phyloP scores from a whole-genome alignment of 1,284 basidiomycete species.

The Cryptococcus wingfieldii region DNA sequence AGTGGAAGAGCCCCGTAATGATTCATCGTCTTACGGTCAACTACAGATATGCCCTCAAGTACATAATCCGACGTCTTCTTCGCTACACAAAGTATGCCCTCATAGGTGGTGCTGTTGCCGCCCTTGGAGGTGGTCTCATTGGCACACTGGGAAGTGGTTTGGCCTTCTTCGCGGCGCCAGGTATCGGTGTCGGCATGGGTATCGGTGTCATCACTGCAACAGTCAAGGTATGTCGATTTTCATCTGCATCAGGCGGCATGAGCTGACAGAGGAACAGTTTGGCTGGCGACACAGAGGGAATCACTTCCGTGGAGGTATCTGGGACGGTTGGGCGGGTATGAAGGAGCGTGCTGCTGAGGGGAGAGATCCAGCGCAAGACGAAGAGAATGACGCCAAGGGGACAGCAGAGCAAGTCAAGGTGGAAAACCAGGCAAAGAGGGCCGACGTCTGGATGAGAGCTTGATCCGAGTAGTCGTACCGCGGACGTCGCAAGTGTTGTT shows the following conservation, averaged over 20 bases:
- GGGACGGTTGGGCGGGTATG: conserved; percentile 29
- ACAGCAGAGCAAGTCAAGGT: conserved; percentile 12
- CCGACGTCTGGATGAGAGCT: conserved; percentile 29
- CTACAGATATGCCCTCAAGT: conserved; percentile 44
- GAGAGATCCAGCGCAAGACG: conserved; percentile 35
- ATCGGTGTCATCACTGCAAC: conserved; percentile 40
- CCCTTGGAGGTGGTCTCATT: conserved; percentile 38
- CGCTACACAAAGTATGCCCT: conserved; percentile 49
- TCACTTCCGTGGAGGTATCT: conserved; percentile 34
- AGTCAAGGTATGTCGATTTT: conserved; percentile 32
- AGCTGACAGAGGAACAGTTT: conserved; percentile 23
- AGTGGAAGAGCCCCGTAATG: neutral
- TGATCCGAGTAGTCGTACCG: neutral
- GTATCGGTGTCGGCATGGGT: conserved; percentile 37
- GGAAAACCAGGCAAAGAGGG: conserved; percentile 20
- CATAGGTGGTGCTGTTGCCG: conserved; percentile 38
- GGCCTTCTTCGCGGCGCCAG: conserved; percentile 46
- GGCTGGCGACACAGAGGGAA: conserved; percentile 44
- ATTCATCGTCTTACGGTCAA: neutral
- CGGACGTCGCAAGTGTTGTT: too few species aligned
- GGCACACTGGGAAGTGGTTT: conserved; percentile 42
- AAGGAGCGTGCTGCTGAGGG: conserved; percentile 28
- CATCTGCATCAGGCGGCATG: neutral
- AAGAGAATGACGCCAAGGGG: conserved; percentile 28
- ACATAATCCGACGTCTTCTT: conserved; percentile 42